Conservation (phyloP, 2,329 filamentous ascomycete species). For the Epichloe sp. region DNA sequence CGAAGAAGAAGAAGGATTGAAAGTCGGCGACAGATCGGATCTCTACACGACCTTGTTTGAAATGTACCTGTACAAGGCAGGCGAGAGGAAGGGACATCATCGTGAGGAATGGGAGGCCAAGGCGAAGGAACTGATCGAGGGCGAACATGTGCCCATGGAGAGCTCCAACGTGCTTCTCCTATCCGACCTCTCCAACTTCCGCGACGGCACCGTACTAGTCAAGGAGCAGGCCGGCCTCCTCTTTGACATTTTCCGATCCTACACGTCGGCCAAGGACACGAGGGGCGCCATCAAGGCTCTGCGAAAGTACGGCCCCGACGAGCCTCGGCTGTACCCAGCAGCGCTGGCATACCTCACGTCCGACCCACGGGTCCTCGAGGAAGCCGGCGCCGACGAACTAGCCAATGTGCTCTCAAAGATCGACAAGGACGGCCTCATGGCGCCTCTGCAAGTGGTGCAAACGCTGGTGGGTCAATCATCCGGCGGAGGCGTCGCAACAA, state of each 20-base stretch:
- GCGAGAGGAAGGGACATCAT: slow-evolving; percentile 51
- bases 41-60: slow-evolving; percentile 93
- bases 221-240: slow-evolving; percentile 85
- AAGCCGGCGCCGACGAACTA: slow-evolving; percentile 74
- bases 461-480: slow-evolving; percentile 55
- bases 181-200: slow-evolving; percentile 83
- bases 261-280: slow-evolving; percentile 85
- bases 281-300: slow-evolving; percentile 79
- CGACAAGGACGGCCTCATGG: slow-evolving; percentile 83
- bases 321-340: slow-evolving; percentile 84
- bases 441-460: slow-evolving; percentile 91
- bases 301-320: slow-evolving; percentile 79
- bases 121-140: slow-evolving; percentile 78
- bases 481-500: slow-evolving; percentile 60
- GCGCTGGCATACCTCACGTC: slow-evolving; percentile 91
- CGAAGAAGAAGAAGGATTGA: slow-evolving; percentile 49
- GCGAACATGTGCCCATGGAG: slow-evolving; percentile 71
- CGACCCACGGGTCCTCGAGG: slow-evolving; percentile 64
- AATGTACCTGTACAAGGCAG: slow-evolving; percentile 90
- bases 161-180: slow-evolving; percentile 88
- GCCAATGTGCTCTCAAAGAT: slow-evolving; percentile 72
- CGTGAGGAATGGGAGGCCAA: slow-evolving; percentile 76
- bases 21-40: slow-evolving; percentile 64
- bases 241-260: slow-evolving; percentile 94
- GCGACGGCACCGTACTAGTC: slow-evolving; percentile 80